phyloP scores from a whole-genome alignment of 176 grass and related monocot species.

The Oryza glumipatula region DNA sequence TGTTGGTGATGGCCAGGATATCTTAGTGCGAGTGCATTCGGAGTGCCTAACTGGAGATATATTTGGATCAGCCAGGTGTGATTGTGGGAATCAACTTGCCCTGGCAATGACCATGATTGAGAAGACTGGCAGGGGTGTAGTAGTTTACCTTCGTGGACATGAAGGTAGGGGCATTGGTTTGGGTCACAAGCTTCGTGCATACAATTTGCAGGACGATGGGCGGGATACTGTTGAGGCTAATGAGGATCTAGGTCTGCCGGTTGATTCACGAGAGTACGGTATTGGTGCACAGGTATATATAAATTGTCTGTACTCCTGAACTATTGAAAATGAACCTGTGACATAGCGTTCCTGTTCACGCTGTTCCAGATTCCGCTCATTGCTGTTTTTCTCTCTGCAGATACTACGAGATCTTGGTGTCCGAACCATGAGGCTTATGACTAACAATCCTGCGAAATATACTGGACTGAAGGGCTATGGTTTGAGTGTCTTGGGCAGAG shows the following conservation, averaged over 20 bases:
- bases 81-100: slow-evolving; percentile 82
- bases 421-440: slow-evolving; percentile 88
- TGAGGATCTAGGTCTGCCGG: slow-evolving; percentile 89
- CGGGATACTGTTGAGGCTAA: slow-evolving; percentile 95
- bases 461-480: slow-evolving; percentile 87
- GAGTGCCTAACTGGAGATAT: slow-evolving; percentile 93
- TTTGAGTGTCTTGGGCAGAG: slow-evolving; percentile 77
- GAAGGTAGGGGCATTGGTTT: slow-evolving; percentile 92
- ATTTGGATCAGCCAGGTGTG: slow-evolving; percentile 88
- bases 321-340: neutral
- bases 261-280: slow-evolving; percentile 86
- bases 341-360: neutral
- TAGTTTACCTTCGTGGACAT: slow-evolving; percentile 90
- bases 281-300: slow-evolving; percentile 83
- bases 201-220: slow-evolving; percentile 88
- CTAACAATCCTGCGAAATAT: slow-evolving; percentile 91
- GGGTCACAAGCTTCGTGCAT: slow-evolving; percentile 92
- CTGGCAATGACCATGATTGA: slow-evolving; percentile 89
- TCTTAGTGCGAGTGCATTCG: slow-evolving; percentile 86
- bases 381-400: slow-evolving; percentile 43
- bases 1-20: slow-evolving; percentile 94
- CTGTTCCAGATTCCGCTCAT: slow-evolving; percentile 20
- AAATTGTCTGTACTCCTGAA: neutral
- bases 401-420: slow-evolving; percentile 87
- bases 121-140: slow-evolving; percentile 80